Evolutionary conservation across 441 rosid species (phyloP).

Genomic region (Bocquillonia castaneifolia): DNA sequence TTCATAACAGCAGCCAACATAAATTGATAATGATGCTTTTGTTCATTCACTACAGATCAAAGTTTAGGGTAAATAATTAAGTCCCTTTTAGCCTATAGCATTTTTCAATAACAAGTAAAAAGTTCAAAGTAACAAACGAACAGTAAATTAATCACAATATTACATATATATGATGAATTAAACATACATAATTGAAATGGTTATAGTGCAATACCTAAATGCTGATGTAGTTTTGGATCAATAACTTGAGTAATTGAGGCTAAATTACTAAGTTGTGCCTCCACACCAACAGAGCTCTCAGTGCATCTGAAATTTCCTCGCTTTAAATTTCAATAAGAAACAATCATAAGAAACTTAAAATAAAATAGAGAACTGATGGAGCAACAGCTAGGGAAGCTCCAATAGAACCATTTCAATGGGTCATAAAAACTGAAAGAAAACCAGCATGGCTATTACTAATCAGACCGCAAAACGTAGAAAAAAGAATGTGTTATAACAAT

Average conservation of each 20-base stretch:
- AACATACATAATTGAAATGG: background rate
- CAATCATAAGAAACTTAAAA: constrained; percentile 26
- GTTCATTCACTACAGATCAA: background rate
- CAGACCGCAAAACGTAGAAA: background rate
- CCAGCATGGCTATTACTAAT: background rate
- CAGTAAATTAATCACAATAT: constrained; percentile 4
- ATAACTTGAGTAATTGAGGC: constrained; percentile 81
- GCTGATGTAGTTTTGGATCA: constrained; percentile 94
- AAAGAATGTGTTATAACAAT: background rate
- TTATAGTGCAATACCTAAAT: constrained; percentile 51
- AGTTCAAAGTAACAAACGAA: background rate
- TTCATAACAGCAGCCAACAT: background rate
- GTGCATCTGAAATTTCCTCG: constrained; percentile 93
- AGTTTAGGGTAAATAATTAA: background rate
- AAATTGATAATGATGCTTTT: background rate
- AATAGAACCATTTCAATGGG: background rate
- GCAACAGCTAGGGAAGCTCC: constrained; percentile 1
- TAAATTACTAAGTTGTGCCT: constrained; percentile 75
- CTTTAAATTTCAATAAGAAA: constrained; percentile 41
- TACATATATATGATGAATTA: background rate
- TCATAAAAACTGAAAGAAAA: background rate
- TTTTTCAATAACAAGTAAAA: background rate
- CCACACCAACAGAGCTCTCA: constrained; percentile 85
- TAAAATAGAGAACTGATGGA: constrained; percentile 6
- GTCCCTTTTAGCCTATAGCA: background rate